Percentiles rank a stretch among this genome's conserved stretches.
phyloP scores from a whole-genome alignment of 1,284 basidiomycete species.

The Melampsora americana region DNA sequence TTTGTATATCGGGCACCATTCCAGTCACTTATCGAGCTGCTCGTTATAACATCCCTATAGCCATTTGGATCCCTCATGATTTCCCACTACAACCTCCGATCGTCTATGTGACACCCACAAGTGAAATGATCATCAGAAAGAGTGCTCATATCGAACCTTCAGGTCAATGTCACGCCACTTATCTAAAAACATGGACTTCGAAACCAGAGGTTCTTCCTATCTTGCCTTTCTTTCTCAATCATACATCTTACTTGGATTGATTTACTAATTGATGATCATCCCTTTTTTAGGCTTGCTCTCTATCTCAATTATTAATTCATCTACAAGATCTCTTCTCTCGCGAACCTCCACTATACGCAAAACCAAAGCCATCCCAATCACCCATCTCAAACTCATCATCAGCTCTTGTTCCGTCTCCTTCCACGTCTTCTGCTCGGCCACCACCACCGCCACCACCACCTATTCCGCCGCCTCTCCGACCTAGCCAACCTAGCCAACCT shows the following conservation, averaged over 20 bases:
- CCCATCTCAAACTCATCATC: conserved; percentile 38
- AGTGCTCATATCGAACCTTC: conserved; percentile 75
- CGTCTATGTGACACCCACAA: conserved; percentile 90
- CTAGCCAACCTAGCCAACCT: conserved; percentile 2
- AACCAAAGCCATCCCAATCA: conserved; percentile 58
- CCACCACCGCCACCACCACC: conserved; percentile 44
- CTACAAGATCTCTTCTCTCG: conserved; percentile 77
- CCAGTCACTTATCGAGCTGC: conserved; percentile 74
- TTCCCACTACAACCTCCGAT: conserved; percentile 80
- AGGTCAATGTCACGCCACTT: conserved; percentile 69
- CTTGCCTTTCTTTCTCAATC: neutral
- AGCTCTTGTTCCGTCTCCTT: conserved; percentile 32
- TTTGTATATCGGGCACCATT: conserved; percentile 84
- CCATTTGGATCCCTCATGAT: conserved; percentile 78
- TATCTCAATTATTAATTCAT: conserved; percentile 66
- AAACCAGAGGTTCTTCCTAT: conserved; percentile 71
- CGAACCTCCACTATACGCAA: conserved; percentile 86
- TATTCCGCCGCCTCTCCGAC: conserved; percentile 20
- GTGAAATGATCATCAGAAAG: conserved; percentile 80
- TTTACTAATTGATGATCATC: conserved; percentile 13
- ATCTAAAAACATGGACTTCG: conserved; percentile 71
- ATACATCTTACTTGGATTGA: neutral
- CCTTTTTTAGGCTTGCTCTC: conserved; percentile 63
- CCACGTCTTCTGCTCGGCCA: conserved; percentile 44
- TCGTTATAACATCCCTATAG: conserved; percentile 89